Evolutionary conservation across 2,329 filamentous ascomycete genomes (phyloP).

Genomic region (Atkinsonella hypoxylon): DNA sequence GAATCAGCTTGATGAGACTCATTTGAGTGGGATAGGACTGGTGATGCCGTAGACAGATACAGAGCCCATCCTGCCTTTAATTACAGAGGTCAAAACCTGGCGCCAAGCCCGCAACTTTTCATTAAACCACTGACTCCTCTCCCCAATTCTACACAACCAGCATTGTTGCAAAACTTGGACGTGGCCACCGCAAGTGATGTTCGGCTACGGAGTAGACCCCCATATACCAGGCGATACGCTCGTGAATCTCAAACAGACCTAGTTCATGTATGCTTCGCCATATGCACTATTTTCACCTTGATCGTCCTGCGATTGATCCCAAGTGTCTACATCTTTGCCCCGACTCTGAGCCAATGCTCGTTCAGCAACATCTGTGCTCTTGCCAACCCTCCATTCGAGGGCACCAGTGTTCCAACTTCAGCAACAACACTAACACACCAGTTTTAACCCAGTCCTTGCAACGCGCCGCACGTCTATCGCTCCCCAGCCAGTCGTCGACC

Average conservation of each 20-base stretch:
- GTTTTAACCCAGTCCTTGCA: neutral
- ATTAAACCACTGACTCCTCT: constrained; percentile 60
- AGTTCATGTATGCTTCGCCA: neutral
- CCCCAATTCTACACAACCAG: constrained; percentile 50
- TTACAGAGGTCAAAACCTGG: constrained; percentile 23
- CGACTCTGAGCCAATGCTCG: neutral
- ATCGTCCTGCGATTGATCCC: neutral
- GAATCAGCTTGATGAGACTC: constrained; percentile 65
- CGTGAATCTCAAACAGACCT: neutral
- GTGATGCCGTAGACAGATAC: constrained; percentile 48
- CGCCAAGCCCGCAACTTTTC: constrained; percentile 41
- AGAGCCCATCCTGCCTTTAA: too few species aligned
- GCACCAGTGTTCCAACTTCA: neutral
- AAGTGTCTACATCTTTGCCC: neutral
- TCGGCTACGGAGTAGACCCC: too few species aligned
- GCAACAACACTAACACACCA: neutral
- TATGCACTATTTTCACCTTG: neutral
- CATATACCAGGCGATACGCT: neutral
- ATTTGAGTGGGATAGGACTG: constrained; percentile 77
- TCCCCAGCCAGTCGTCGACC: constrained; percentile 68
- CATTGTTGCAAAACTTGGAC: too few species aligned
- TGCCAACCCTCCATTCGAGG: neutral
- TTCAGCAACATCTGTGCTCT: neutral
- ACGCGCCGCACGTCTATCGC: constrained; percentile 25
- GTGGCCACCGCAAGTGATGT: too few species aligned